A percentile compares a stretch with the other conserved stretches of the same genome.
These are phyloP conservation scores for Suhomyces bolitotheri DNA, from an alignment of 1,139 yeast genomes.

Conservation along the genomic window DNA sequence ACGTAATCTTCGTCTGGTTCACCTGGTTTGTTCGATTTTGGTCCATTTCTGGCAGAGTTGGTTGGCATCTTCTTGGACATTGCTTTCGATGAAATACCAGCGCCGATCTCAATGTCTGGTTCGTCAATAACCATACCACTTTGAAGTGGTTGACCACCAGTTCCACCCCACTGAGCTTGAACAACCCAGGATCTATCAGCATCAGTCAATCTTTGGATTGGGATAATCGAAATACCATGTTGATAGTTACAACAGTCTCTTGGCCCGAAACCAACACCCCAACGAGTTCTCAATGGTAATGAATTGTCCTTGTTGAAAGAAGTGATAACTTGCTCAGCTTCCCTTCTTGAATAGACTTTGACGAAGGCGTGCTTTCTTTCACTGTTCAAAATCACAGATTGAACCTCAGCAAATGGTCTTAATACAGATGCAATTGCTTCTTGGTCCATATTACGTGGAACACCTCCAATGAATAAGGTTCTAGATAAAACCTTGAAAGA, in stretches of 20 bases:
- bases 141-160: constrained; percentile 83
- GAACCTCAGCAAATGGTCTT: constrained; percentile 92
- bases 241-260: constrained; percentile 97
- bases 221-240: constrained; percentile 85
- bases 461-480: constrained; percentile 92
- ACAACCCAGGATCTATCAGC: constrained; percentile 91
- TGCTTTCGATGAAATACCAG: constrained; percentile 91
- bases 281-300: constrained; percentile 74
- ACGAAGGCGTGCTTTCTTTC: constrained; percentile 96
- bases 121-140: constrained; percentile 89
- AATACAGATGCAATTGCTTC: constrained; percentile 63
- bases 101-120: constrained; percentile 95
- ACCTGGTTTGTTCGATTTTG: constrained; percentile 72
- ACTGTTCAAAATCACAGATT: constrained; percentile 80
- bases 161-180: constrained; percentile 95
- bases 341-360: constrained; percentile 91
- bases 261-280: constrained; percentile 99
- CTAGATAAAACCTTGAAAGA: constrained; percentile 82
- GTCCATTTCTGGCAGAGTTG: constrained; percentile 83
- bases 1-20: constrained; percentile 52
- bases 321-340: constrained; percentile 78
- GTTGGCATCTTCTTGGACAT: constrained; percentile 87
- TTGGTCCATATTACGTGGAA: constrained; percentile 81
- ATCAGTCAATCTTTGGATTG: constrained; percentile 83
- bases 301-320: constrained; percentile 51